Conservation (phyloP, 305 asterid genomes). For the Solanum hybrid region DNA sequence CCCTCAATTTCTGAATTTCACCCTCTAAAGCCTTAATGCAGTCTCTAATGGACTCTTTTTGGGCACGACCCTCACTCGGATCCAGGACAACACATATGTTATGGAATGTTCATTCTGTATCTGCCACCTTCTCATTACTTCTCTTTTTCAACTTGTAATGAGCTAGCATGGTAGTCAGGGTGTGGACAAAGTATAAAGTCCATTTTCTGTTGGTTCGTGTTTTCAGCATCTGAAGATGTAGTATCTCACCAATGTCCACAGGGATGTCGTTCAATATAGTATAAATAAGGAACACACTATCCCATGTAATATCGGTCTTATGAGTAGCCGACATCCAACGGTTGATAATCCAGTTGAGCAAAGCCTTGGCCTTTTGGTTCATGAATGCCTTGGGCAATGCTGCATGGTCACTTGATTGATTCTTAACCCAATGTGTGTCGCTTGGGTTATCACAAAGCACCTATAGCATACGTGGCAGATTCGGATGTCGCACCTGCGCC, state of each 20-base stretch:
- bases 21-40: no score
- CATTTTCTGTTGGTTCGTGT: neutral
- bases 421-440: neutral
- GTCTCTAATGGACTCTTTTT: neutral
- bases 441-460: neutral
- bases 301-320: neutral
- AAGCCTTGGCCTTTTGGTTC: neutral
- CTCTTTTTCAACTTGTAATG: neutral
- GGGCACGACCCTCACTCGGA: neutral
- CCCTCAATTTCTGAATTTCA: no score
- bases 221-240: neutral
- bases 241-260: neutral
- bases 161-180: neutral
- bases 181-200: neutral
- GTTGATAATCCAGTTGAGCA: neutral
- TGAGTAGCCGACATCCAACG: rapidly evolving
- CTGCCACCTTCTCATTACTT: neutral
- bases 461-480: neutral
- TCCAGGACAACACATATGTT: neutral
- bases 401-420: neutral
- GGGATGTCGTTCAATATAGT: neutral
- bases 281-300: neutral
- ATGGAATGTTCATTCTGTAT: neutral
- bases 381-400: neutral
- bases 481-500: neutral